A percentile compares a stretch with the other conserved stretches of the same genome.
Conservation (phyloP, 208 protist species). For the Phytomonas serpens region DNA sequence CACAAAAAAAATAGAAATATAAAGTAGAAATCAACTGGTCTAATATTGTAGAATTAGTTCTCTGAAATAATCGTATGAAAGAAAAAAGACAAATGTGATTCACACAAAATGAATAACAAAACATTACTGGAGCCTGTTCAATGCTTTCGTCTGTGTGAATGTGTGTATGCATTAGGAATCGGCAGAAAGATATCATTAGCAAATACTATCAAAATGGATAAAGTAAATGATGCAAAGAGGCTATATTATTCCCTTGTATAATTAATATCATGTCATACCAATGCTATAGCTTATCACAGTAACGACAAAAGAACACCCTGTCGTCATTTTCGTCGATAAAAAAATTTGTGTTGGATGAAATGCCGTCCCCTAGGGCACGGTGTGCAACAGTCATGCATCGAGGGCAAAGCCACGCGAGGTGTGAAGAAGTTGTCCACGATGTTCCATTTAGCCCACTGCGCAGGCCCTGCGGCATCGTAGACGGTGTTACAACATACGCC, state of each 20-base stretch:
- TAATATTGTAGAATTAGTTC: background rate
- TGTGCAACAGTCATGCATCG: conserved; percentile 53
- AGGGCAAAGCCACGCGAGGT: conserved; percentile 65
- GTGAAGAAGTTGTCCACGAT: background rate
- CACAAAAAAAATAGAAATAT: conserved; percentile 8
- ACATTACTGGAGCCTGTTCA: background rate
- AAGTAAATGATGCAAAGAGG: background rate
- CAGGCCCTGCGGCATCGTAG: conserved; percentile 32
- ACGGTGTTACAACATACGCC: conserved; percentile 44
- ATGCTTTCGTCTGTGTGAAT: background rate
- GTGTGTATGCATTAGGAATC: conserved; percentile 1
- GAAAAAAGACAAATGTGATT: conserved; percentile 5
- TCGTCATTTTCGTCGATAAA: conserved; percentile 3
- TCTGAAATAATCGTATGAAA: conserved; percentile 3
- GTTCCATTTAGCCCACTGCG: background rate
- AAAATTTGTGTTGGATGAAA: conserved; percentile 5
- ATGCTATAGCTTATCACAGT: conserved; percentile 16
- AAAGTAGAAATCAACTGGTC: background rate
- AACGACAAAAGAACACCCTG: conserved; percentile 15
- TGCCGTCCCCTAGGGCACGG: conserved; percentile 19
- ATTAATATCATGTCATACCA: background rate
- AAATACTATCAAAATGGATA: background rate
- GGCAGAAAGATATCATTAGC: background rate
- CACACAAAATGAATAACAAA: conserved; percentile 9
- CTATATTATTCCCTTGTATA: background rate